phyloP scores from a whole-genome alignment of 768 basidiomycete species.

The Kwoniella heveanensis region DNA sequence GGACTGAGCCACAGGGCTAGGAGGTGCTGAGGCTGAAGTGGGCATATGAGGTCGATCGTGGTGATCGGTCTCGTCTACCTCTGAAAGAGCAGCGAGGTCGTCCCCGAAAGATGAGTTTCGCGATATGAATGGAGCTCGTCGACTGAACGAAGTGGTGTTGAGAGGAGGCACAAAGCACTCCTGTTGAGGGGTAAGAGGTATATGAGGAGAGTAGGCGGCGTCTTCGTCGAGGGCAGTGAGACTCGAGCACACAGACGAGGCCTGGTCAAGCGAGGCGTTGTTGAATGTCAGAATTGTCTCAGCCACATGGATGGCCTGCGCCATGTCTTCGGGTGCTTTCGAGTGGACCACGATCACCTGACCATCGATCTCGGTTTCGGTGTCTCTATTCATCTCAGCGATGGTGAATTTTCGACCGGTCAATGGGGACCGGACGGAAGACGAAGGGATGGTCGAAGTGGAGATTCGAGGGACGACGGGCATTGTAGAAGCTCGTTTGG shows the following conservation, averaged over 20 bases:
- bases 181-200: neutral
- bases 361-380: neutral
- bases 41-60: neutral
- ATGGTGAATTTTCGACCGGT: neutral
- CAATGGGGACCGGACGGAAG: neutral
- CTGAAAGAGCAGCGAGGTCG: constrained; percentile 4
- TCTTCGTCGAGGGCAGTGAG: constrained; percentile 11
- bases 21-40: constrained; percentile 2
- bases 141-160: neutral
- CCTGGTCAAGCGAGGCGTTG: too few species aligned
- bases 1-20: neutral
- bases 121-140: constrained; percentile 9
- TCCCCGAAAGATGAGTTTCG: constrained; percentile 14
- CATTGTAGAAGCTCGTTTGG: constrained; percentile 11
- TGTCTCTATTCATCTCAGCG: neutral
- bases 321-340: neutral
- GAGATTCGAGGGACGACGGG: constrained; percentile 1
- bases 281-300: too few species aligned
- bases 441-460: constrained; percentile 13
- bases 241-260: constrained; percentile 3
- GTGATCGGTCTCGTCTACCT: constrained; percentile 9
- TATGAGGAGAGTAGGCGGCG: neutral
- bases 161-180: neutral
- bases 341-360: neutral
- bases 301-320: neutral